Evolutionary conservation across 768 basidiomycete genomes (phyloP).

Genomic region (Macrocybe gigantea): DNA sequence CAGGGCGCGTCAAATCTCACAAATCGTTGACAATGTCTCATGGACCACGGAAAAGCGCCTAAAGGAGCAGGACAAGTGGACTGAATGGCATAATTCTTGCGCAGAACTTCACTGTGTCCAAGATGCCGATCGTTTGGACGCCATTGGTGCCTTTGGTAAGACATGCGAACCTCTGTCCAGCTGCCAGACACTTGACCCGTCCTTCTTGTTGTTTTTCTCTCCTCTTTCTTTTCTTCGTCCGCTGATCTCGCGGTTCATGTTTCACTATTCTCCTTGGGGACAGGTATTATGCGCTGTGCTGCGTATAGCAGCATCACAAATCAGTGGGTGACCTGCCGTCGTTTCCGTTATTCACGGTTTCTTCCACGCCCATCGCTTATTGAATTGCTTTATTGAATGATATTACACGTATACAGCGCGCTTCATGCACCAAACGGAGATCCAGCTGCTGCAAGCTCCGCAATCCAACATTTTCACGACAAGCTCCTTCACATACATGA

Average conservation of each 20-base stretch:
- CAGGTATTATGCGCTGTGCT: conserved; percentile 63
- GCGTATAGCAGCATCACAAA: conserved; percentile 57
- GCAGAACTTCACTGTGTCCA: conserved; percentile 78
- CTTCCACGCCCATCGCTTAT: neutral
- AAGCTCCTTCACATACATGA: conserved; percentile 74
- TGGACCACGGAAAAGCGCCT: conserved; percentile 81
- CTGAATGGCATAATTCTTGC: conserved; percentile 65
- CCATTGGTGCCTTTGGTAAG: conserved; percentile 75
- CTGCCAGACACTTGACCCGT: no score
- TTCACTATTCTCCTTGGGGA: neutral
- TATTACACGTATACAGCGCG: conserved; percentile 21
- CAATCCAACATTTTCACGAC: conserved; percentile 81
- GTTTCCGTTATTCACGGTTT: neutral
- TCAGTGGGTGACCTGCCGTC: conserved; percentile 22
- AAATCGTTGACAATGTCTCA: conserved; percentile 73
- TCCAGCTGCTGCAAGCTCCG: conserved; percentile 37
- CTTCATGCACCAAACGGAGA: conserved; percentile 45
- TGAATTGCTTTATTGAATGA: neutral
- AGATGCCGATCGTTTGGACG: conserved; percentile 75
- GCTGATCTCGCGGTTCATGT: neutral
- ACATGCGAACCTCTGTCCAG: neutral
- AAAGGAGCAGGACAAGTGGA: conserved; percentile 46
- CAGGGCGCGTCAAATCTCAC: conserved; percentile 47
- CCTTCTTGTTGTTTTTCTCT: neutral
- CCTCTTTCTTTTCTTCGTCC: neutral